Conservation (phyloP, 305 asterid genomes). For the Striga hermonthica region DNA sequence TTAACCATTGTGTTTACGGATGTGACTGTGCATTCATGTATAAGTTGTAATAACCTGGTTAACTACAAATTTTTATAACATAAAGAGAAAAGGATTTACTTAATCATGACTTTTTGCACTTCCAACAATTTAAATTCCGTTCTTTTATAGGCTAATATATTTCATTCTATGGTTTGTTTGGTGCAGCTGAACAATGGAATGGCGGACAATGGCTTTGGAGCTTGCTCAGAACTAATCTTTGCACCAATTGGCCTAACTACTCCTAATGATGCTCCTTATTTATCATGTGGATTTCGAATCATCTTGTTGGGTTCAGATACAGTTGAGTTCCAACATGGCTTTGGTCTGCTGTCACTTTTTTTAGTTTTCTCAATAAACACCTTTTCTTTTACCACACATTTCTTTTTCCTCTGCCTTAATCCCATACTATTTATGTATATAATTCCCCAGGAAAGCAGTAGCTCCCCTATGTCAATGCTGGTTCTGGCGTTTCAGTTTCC, state of each 20-base stretch:
- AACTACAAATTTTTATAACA: slow-evolving; percentile 6
- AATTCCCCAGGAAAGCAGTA: not conserved
- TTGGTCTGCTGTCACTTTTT: not conserved
- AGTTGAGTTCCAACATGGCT: slow-evolving; percentile 32
- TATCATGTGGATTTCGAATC: slow-evolving; percentile 50
- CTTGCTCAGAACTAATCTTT: slow-evolving; percentile 47
- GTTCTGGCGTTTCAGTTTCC: slow-evolving; percentile 45
- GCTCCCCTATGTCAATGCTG: slow-evolving; percentile 24
- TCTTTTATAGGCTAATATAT: not conserved
- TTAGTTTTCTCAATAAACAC: slow-evolving; percentile 12
- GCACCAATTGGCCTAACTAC: slow-evolving; percentile 35
- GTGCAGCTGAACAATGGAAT: slow-evolving; percentile 45
- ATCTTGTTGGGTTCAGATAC: slow-evolving; percentile 34
- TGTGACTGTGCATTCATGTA: slow-evolving; percentile 2
- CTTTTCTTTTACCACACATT: not conserved
- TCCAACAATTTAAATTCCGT: not conserved
- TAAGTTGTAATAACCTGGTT: not conserved
- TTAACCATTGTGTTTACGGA: not conserved
- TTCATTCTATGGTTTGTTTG: slow-evolving; percentile 14
- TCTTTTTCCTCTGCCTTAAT: not conserved
- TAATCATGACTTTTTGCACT: slow-evolving; percentile 5
- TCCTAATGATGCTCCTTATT: slow-evolving; percentile 31
- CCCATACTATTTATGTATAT: slow-evolving; percentile 11
- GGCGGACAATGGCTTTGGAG: slow-evolving; percentile 39
- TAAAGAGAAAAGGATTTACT: slow-evolving; percentile 7